A percentile compares a stretch with the other conserved stretches of the same genome.
Evolutionary conservation across 164 flowering plant genomes (phyloP).

Genomic region (Tetracentron sinense): DNA sequence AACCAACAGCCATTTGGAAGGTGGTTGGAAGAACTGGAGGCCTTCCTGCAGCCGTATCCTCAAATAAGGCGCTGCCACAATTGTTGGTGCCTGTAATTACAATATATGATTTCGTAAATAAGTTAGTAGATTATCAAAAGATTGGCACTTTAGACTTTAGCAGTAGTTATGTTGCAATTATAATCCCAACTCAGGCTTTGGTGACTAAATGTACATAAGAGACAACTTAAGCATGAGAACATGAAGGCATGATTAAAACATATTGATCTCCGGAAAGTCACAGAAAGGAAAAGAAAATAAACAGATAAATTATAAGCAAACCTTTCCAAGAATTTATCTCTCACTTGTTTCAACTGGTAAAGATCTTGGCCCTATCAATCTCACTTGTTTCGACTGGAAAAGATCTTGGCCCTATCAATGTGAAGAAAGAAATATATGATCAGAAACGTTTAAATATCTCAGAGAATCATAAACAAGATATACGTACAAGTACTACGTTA

Average conservation of each 20-base stretch:
- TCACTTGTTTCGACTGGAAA: conserved; percentile 83
- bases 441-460: conserved; percentile 1
- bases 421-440: conserved; percentile 13
- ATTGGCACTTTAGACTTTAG: not conserved
- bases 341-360: conserved; percentile 82
- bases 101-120: not conserved
- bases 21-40: conserved; percentile 97
- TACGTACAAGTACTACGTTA: too few species aligned
- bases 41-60: conserved; percentile 96
- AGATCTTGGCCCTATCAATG: conserved; percentile 96
- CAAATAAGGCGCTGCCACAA: conserved; percentile 97
- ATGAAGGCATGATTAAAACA: not conserved
- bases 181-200: not conserved
- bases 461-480: too few species aligned
- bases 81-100: conserved; percentile 77
- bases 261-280: not conserved
- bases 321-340: conserved; percentile 99
- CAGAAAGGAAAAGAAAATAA: not conserved
- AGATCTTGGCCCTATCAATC: conserved; percentile 99
- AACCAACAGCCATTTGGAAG: too few species aligned
- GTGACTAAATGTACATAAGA: not conserved
- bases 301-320: conserved; percentile 15
- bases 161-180: not conserved
- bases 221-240: not conserved
- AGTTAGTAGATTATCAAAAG: not conserved